These are phyloP conservation scores for Eucalyptus caleyi DNA, from an alignment of 345 rosid species.

Conservation along the genomic window DNA sequence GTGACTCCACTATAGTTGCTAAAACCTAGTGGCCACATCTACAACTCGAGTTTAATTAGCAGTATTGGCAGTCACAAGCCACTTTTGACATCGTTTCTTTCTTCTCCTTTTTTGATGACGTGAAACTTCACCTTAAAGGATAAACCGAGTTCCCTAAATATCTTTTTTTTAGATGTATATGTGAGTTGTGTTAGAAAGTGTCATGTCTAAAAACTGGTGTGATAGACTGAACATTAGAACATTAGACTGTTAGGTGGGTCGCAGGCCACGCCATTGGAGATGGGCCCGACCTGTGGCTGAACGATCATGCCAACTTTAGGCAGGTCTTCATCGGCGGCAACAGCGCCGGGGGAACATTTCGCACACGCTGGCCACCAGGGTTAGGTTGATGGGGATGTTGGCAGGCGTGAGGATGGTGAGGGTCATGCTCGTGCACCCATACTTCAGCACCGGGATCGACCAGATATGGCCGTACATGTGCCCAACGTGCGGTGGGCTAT, in stretches of 20 bases:
- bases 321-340: conserved; percentile 21
- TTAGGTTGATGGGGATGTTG: background rate
- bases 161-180: background rate
- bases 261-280: background rate
- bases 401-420: background rate
- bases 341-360: conserved; percentile 27
- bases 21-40: conserved; percentile 8
- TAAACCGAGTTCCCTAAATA: background rate
- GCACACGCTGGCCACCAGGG: conserved; percentile 8
- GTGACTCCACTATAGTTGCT: conserved; percentile 14
- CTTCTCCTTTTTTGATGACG: background rate
- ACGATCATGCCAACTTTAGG: conserved; percentile 6
- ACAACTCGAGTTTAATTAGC: background rate
- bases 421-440: conserved; percentile 13
- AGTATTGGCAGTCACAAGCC: background rate
- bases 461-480: conserved; percentile 7
- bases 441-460: conserved; percentile 11
- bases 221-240: no score
- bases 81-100: background rate
- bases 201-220: no score
- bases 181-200: background rate
- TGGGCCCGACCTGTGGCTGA: conserved; percentile 16
- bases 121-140: background rate
- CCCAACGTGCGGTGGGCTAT: conserved; percentile 10
- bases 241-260: background rate